Evolutionary conservation across 495 filamentous ascomycete species (phyloP).

Genomic region (Hapsidospora chrysogenum): DNA sequence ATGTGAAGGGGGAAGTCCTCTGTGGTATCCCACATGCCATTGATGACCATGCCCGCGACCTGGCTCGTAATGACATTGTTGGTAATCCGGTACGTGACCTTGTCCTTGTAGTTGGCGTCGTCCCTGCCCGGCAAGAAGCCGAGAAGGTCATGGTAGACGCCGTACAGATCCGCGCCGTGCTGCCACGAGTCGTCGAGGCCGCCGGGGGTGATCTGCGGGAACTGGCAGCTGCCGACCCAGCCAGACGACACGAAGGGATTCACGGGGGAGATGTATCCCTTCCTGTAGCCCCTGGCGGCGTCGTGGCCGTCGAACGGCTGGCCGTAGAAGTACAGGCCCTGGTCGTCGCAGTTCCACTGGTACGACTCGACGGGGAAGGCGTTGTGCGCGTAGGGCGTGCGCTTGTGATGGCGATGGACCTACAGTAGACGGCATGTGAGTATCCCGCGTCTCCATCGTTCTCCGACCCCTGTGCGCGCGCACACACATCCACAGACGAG

Average conservation of each 20-base stretch:
- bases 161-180: slow-evolving; percentile 48
- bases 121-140: slow-evolving; percentile 32
- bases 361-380: slow-evolving; percentile 48
- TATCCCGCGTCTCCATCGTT: background rate
- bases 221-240: slow-evolving; percentile 48
- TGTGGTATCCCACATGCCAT: slow-evolving; percentile 35
- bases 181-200: slow-evolving; percentile 49
- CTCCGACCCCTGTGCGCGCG: too few species aligned
- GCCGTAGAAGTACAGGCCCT: slow-evolving; percentile 44
- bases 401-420: slow-evolving; percentile 61
- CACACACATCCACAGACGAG: background rate
- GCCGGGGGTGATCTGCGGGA: slow-evolving; percentile 49
- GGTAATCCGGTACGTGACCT: slow-evolving; percentile 42
- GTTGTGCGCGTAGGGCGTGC: slow-evolving; percentile 53
- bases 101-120: slow-evolving; percentile 14
- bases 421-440: slow-evolving; percentile 11
- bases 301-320: slow-evolving; percentile 22
- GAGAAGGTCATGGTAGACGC: slow-evolving; percentile 43
- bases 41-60: slow-evolving; percentile 46
- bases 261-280: slow-evolving; percentile 29
- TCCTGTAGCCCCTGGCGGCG: slow-evolving; percentile 37
- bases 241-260: slow-evolving; percentile 44
- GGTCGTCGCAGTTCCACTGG: slow-evolving; percentile 46
- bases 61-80: slow-evolving; percentile 57
- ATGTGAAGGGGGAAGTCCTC: slow-evolving; percentile 28